These are phyloP conservation scores for Clitopilus passeckerianus DNA, from an alignment of 768 basidiomycete genomes.

Conservation along the genomic window DNA sequence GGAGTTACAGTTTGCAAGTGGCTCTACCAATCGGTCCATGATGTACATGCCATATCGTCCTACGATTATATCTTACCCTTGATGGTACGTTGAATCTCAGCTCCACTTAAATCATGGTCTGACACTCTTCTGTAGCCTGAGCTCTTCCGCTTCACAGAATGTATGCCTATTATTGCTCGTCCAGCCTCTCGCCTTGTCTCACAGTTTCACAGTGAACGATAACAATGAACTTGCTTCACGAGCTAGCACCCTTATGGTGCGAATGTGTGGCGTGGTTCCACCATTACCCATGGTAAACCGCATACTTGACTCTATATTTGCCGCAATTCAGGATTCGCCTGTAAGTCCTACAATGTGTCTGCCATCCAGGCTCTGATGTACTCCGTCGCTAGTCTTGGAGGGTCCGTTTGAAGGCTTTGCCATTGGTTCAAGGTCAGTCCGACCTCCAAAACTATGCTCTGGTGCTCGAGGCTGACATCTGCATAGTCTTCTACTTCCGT, in stretches of 20 bases:
- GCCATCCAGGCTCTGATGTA: neutral
- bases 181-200: neutral
- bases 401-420: slow-evolving; percentile 81
- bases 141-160: slow-evolving; percentile 70
- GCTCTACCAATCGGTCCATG: slow-evolving; percentile 70
- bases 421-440: slow-evolving; percentile 65
- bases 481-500: slow-evolving; percentile 79
- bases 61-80: slow-evolving; percentile 83
- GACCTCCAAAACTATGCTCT: neutral
- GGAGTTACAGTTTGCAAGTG: slow-evolving; percentile 71
- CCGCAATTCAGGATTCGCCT: slow-evolving; percentile 69
- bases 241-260: slow-evolving; percentile 67
- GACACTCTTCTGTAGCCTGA: slow-evolving; percentile 44
- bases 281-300: slow-evolving; percentile 64
- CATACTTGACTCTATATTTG: slow-evolving; percentile 68
- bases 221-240: slow-evolving; percentile 65
- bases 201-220: slow-evolving; percentile 51
- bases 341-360: slow-evolving; percentile 33
- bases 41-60: slow-evolving; percentile 67
- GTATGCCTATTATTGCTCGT: slow-evolving; percentile 24
- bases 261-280: slow-evolving; percentile 83
- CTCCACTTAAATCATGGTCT: too few relatives aligned
- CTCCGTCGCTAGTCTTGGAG: slow-evolving; percentile 67
- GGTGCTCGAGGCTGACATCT: neutral
- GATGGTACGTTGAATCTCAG: slow-evolving; percentile 47